phyloP scores from a whole-genome alignment of 2,329 filamentous ascomycete genomes.

The Penicillium sumatraense region DNA sequence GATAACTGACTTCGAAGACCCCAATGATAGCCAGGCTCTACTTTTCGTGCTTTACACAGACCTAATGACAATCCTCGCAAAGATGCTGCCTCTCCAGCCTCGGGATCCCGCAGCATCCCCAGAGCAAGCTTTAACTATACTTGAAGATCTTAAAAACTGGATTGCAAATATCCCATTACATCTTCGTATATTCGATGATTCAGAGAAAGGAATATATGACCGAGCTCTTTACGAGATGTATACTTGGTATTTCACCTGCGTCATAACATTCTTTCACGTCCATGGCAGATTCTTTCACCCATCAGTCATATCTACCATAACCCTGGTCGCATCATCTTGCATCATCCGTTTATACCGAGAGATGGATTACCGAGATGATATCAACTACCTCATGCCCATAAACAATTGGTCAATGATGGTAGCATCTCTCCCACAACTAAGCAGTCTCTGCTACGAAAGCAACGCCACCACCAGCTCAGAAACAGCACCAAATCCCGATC shows the following conservation, averaged over 20 bases:
- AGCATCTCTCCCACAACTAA: not conserved
- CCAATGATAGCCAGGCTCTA: not conserved
- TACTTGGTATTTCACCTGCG: not conserved
- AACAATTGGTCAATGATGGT: conserved; percentile 1
- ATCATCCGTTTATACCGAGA: not conserved
- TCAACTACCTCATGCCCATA: not conserved
- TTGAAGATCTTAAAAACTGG: not conserved
- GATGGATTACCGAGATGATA: not conserved
- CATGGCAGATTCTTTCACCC: not conserved
- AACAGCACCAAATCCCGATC: not conserved
- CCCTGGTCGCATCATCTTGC: not conserved
- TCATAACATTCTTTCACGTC: not conserved
- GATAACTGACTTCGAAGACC: not conserved
- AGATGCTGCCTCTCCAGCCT: not conserved
- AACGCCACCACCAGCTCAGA: not conserved
- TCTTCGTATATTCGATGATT: not conserved
- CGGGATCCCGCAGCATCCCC: not conserved
- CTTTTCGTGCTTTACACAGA: not conserved
- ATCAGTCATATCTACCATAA: not conserved
- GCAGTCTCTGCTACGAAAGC: not conserved
- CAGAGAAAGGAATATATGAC: not conserved
- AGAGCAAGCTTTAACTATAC: not conserved
- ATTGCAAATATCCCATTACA: not conserved
- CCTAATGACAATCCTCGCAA: not conserved
- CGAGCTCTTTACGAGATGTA: not conserved